phyloP scores from a whole-genome alignment of 495 filamentous ascomycete species.

The Aspergillus cristatus region DNA sequence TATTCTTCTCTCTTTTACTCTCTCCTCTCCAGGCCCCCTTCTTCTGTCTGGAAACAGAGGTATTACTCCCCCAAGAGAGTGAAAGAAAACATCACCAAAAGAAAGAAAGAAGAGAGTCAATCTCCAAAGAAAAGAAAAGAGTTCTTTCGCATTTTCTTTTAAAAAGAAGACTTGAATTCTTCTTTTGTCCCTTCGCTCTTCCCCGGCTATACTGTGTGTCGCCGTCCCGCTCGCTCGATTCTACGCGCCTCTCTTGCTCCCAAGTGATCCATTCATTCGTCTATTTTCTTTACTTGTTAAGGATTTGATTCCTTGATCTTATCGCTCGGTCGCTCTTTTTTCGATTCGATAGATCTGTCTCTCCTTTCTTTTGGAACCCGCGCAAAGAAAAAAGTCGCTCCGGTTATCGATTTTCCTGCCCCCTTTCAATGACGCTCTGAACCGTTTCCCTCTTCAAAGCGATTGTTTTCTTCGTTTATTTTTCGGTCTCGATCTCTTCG shows the following conservation, averaged over 20 bases:
- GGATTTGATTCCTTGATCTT: constrained; percentile 6
- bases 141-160: too few relatives aligned
- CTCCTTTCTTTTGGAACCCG: too few relatives aligned
- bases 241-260: too few relatives aligned
- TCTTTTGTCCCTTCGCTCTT: too few relatives aligned
- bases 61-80: too few relatives aligned
- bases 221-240: constrained; percentile 30
- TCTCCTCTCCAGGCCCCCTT: constrained; percentile 5
- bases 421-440: constrained; percentile 13
- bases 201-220: constrained; percentile 29
- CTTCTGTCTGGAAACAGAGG: not conserved
- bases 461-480: constrained; percentile 2
- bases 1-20: constrained; percentile 10
- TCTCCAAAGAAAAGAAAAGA: too few relatives aligned
- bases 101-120: constrained; percentile 1
- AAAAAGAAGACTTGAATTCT: too few relatives aligned
- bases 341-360: too few relatives aligned
- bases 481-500: not conserved
- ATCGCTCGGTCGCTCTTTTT: not conserved
- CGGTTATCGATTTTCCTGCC: constrained; percentile 1
- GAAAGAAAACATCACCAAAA: not conserved
- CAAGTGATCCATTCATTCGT: constrained; percentile 9
- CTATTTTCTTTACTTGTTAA: constrained; percentile 9
- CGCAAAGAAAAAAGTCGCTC: constrained; percentile 1
- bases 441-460: constrained; percentile 1